Evolutionary conservation across 441 rosid species (phyloP), one percentile per base, ranked within the genome.

Genomic region (Aleurites moluccanus): DNA sequence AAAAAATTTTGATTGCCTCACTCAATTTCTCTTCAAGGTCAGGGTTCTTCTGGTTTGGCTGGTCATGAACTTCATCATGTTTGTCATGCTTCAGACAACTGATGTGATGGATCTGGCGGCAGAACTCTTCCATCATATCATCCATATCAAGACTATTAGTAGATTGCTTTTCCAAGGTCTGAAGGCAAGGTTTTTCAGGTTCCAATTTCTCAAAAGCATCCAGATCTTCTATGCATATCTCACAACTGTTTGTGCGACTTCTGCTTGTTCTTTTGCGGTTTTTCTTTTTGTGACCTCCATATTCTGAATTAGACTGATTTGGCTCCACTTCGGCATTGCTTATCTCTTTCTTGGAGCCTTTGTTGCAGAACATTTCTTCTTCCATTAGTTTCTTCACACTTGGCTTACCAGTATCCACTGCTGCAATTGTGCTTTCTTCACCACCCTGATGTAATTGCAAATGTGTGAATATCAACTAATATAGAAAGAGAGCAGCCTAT

Each of bases 351-450:
- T 83, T 83, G 13, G 67, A 10, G 69, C 75, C 87, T 69, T 83
- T 84, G 79, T 90, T 92, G 40, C 68, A 70, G 50, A 85, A 79
- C 91, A 94, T 89, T 80, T 94, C 99, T 82, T 92, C 93, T 79
- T 96, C 98, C 33, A 96, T 91, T 78, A 94, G 98, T 79, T 83
- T 87, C 88, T 94, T 94, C 79, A 96, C 92, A 75, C 96, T 90
- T 69, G 93, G 90, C 80, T 91, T 92, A 53, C 82, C 67, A 50
- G 74, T 65, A 49, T 75, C 79, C 62, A 69, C 50, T n/a, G 64
- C 72, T 21, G 23, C 63, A 44, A 20, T 56, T 27, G 68, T 67
- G 64, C 53, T 77, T 73, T 79, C 82, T 60, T 80, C 82, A 56
- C 70, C 75, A 70, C 80, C 88, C 94, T 89, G 87, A 71, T 77